Evolutionary conservation across 2,329 filamentous ascomycete species (phyloP), one percentile per base, ranked within the genome.

Genomic region (Fusarium sp.): DNA sequence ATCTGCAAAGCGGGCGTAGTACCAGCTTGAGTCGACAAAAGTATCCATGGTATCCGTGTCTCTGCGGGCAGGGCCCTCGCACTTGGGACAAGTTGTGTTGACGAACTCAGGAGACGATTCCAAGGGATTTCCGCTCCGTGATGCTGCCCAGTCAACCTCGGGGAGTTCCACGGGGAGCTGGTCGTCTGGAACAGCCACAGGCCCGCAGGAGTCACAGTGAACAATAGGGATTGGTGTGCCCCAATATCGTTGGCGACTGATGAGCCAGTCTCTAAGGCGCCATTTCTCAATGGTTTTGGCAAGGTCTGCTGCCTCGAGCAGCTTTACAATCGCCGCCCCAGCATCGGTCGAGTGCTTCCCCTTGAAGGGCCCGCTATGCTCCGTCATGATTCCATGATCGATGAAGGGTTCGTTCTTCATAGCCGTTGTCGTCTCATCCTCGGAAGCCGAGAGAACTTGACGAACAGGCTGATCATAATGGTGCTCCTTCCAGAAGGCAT

Each of bases 41-140:
- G 94, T 97, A 79, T 97, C 94, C 94, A 97, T 97, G 3, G 94
- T 97, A 78, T 97, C 94, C 0, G 94, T 97, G 70, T 97, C 94
- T 68, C 94, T 88, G 77, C 90, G 92, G 7, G 93, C 94, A 27
- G 89, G 81, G 2, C 87, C 85, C 15, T 87, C 82, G 74, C 94
- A 97, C 72, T 88, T 88, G 6, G 94, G 94, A 76, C 94, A 97
- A 3, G 85, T 79, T 0, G 90, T 92, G 73, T 94, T 89, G 47
- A 94, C 85, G 90, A 94, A 97, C 8, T 91, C 89, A 12, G 89
- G 82, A 2, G 90, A 89, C 18, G 88, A 86, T 70, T 93, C 92
- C 16, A 97, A 84, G 0, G 94, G 93, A 73, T 95, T 97, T 1
- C 94, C 94, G 13, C 86, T 86, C 73, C 90, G 91, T 2, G 89